Evolutionary conservation across 1,284 basidiomycete genomes (phyloP), one percentile per base, ranked within the genome.

Genomic region (Veloboletus limbatus): DNA sequence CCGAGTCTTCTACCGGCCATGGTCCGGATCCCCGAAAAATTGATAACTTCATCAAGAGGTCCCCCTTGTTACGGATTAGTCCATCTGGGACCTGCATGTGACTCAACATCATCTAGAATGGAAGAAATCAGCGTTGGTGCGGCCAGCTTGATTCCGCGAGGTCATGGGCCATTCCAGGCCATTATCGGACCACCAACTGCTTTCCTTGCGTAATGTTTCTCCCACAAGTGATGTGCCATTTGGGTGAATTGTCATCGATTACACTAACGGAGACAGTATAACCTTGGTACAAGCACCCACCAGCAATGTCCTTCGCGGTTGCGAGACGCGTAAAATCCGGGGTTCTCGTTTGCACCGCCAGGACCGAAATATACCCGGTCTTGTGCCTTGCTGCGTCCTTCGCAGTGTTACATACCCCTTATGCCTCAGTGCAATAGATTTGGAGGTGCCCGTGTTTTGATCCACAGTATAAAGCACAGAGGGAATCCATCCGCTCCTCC

Each of bases 41-140:
- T 11, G 20, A 13, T 32, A 16, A 14, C n/a, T 55, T 44, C 43
- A 40, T 40, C 24, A 20, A 27, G 42, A n/a, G n/a, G n/a, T n/a
- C n/a, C 22, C 10, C 18, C 21, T 39, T 37, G 22, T 35, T 31
- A n/a, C 14, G n/a, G n/a, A n/a, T 36, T 31, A 27, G 20, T 43
- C 46, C 34, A 62, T 58, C 47, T 33, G 47, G 52, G 26, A 40
- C 16, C 8, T 40, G 37, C 39, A 44, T 40, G 22, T 30, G 47
- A 51, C 45, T 50, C 47, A 47, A 55, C 48, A 52, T 49, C 18
- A 6, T 59, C 47, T 37, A 48, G 46, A 59, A 63, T 61, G 56
- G 60, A 59, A 59, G 38, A 13, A 42, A 14, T 38, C 47, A 28
- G 13, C 22, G 43, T 39, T 35, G 14, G 28, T 31, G 28, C 5